Base-by-base conservation (phyloP, 305 asterid species). In the Fraxinus sp. region DNA sequence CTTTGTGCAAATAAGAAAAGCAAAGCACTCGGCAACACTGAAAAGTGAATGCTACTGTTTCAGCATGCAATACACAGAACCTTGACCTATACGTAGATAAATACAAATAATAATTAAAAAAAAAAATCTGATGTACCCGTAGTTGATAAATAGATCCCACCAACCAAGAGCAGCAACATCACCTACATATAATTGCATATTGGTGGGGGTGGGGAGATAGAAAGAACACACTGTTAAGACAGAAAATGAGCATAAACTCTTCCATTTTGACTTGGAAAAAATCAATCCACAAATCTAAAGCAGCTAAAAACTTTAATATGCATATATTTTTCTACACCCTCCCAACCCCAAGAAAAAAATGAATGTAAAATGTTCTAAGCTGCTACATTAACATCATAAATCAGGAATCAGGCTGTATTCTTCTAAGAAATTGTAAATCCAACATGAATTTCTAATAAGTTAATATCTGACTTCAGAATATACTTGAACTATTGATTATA, bases 91-190 rank as follows among this genome's bases (percentile, higher is more conserved):
- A 55, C 14, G 77, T 20, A 59, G 43, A 30, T 46, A 71, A 80
- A 80, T 33, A 71, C 52, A 70, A 9, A 26, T 4, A 62, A 64
- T 64, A 68, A 75, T 4, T 13, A 80, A 64, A 14, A 16, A 64
- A 14, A 13, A 57, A 84, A 78, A 81, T 77, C 16, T 73, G 68
- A 52, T 57, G 77, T 91, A 96, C 99, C 99, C 97, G 75, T 91
- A 96, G 88, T 93, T 96, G 86, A 95, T 92, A 80, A 94, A 96
- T 72, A 96, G 90, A 90, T 95, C 99, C 99, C 98, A 96, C 99
- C 99, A 96, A 80, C 99, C 98, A 83, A 96, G 97, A 87, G 98
- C 97, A 80, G 89, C 97, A 8, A 93, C 98, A 90, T 95, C 98
- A 55, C 99, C 99, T 96, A 91, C 89, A 86, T 33, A 57, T 33